These are phyloP conservation scores for Plasmodium falciparum DNA, from an alignment of 169 alveolate genomes.

Conservation along the genomic window DNA sequence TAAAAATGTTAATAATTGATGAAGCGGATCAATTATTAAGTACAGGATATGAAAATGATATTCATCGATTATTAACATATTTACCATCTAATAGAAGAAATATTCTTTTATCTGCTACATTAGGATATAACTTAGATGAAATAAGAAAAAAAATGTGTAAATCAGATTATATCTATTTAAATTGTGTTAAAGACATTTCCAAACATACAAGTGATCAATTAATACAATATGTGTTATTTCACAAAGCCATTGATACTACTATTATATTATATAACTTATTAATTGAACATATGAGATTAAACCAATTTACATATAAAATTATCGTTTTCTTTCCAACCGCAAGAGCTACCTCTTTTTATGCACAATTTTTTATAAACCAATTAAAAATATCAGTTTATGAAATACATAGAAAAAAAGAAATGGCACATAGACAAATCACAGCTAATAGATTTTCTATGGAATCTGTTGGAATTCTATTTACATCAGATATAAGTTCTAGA, in stretches of 20 bases:
- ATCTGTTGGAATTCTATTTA: conserved; percentile 84
- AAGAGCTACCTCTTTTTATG: conserved; percentile 80
- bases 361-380: conserved; percentile 78
- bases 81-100: conserved; percentile 76
- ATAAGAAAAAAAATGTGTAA: conserved; percentile 74
- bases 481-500: conserved; percentile 97
- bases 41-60: conserved; percentile 74
- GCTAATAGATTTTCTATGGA: conserved; percentile 75
- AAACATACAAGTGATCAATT: conserved; percentile 75
- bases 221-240: conserved; percentile 77
- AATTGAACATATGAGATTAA: conserved; percentile 76
- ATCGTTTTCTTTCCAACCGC: conserved; percentile 82
- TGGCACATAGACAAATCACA: conserved; percentile 73
- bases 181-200: conserved; percentile 55
- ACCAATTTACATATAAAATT: conserved; percentile 76
- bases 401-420: conserved; percentile 79
- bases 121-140: conserved; percentile 55
- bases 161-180: conserved; percentile 56
- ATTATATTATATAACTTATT: conserved; percentile 75
- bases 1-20: conserved; percentile 93
- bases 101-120: conserved; percentile 81
- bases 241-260: conserved; percentile 78
- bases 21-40: conserved; percentile 93
- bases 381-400: conserved; percentile 79
- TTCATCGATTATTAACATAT: conserved; percentile 68